Percentiles rank a stretch among this genome's conserved stretches.
phyloP scores from a whole-genome alignment of 371 early-diverging fungal species.

The Polyrhizophydium stewartii region DNA sequence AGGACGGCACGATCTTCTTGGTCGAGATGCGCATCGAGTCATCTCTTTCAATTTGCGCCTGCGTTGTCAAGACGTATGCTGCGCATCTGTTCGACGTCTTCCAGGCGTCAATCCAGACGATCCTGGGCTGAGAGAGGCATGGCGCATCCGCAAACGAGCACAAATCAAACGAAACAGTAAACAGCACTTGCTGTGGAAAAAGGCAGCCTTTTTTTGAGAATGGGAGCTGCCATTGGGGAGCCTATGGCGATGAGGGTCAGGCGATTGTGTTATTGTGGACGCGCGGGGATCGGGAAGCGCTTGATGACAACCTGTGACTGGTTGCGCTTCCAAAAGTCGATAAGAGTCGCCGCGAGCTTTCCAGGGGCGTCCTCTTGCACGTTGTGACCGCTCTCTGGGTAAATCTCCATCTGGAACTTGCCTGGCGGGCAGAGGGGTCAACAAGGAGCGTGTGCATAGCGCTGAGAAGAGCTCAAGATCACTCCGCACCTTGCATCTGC shows the following conservation, averaged over 20 bases:
- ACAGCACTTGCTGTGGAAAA: too few relatives aligned
- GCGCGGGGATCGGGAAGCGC: slow-evolving; percentile 37
- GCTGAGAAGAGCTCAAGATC: too few relatives aligned
- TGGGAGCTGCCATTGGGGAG: too few relatives aligned
- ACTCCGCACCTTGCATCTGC: slow-evolving; percentile 78
- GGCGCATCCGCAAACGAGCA: too few relatives aligned
- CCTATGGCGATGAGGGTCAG: too few relatives aligned
- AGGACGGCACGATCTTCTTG: slow-evolving; percentile 27
- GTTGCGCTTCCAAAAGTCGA: slow-evolving; percentile 81
- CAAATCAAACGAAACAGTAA: too few relatives aligned
- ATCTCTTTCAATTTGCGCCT: neutral
- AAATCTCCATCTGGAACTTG: slow-evolving; percentile 79
- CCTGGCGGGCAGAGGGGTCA: slow-evolving; percentile 20
- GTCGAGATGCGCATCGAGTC: slow-evolving; percentile 27
- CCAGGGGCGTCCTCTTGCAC: slow-evolving; percentile 88
- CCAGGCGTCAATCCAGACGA: too few relatives aligned
- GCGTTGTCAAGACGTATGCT: neutral
- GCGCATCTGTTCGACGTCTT: neutral
- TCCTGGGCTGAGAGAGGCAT: too few relatives aligned
- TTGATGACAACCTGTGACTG: slow-evolving; percentile 35
- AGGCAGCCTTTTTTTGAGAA: too few relatives aligned
- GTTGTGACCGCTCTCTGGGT: slow-evolving; percentile 81
- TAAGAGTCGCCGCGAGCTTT: slow-evolving; percentile 60
- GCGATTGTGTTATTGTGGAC: too few relatives aligned
- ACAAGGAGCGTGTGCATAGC: neutral